Evolutionary conservation across 139 green algal genomes (phyloP).

Genomic region (Zygnema circumcarinatum): DNA sequence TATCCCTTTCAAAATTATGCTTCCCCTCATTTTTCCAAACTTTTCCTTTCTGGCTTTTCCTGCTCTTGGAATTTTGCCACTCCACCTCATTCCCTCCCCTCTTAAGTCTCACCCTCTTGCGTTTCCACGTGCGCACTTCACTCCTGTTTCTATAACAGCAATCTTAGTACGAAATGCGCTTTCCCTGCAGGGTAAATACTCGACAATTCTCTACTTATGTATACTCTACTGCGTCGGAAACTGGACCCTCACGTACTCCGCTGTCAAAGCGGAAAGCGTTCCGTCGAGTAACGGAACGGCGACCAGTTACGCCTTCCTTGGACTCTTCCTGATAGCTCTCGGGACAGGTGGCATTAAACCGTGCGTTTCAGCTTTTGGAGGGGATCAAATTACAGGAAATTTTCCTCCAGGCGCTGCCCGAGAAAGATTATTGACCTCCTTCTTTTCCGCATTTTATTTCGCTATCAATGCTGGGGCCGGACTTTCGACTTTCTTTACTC

Average conservation of each 20-base stretch:
- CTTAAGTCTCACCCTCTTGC: too few relatives aligned
- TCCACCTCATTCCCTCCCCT: too few relatives aligned
- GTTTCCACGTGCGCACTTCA: too few relatives aligned
- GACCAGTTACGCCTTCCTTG: constrained; percentile 42
- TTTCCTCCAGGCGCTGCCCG: constrained; percentile 26
- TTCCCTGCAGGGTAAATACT: constrained; percentile 88
- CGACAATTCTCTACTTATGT: constrained; percentile 93
- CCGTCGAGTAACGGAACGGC: background rate
- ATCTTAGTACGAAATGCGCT: too few relatives aligned
- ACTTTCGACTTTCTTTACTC: constrained; percentile 53
- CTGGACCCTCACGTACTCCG: constrained; percentile 57
- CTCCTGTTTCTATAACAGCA: too few relatives aligned
- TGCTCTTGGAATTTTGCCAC: too few relatives aligned
- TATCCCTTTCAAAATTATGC: too few relatives aligned
- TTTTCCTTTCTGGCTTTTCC: too few relatives aligned
- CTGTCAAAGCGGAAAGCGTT: background rate
- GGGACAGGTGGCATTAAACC: constrained; percentile 97
- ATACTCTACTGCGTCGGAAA: constrained; percentile 85
- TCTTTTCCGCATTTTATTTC: constrained; percentile 99
- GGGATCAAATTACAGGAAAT: constrained; percentile 87
- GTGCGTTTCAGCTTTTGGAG: constrained; percentile 95
- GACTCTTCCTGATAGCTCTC: constrained; percentile 87
- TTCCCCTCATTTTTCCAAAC: too few relatives aligned
- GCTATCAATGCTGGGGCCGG: constrained; percentile 92
- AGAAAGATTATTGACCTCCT: constrained; percentile 74